Base-by-base conservation (phyloP, 2,329 filamentous ascomycete genomes). In the Trichophyton rubrum region DNA sequence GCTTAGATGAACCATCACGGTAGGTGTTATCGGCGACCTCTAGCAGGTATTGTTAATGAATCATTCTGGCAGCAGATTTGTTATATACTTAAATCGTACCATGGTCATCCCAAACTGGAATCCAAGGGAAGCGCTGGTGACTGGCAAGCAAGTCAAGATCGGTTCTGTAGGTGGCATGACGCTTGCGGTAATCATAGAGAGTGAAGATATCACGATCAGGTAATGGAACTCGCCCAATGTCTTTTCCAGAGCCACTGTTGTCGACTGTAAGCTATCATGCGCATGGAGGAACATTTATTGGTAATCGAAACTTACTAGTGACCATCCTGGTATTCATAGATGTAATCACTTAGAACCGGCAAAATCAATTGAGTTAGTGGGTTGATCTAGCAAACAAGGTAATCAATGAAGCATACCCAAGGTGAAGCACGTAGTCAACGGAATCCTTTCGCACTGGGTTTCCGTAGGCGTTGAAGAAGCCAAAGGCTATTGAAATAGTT, bases 21-120 rank as follows among this genome's bases (percentile, higher is more conserved):
- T 83, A 88, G 2, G 79, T 81, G 66, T 89, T 88, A 68, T 88
- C 79, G 3, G 82, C 79, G 24, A 87, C 80, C 71, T 84, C 78
- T 77, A 62, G 30, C 58, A 47, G 58, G 58, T 27, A 47, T 62
- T 60, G 62, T 53, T 57, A 38, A 22, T 13, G n/a, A 35, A 3
- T 33, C 5, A 41, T 13, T 27, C 58, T 2, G 9, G 15, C 13
- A 27, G 20, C 13, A 6, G 1, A 24, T 24, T 15, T 22, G 1
- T 27, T 15, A 15, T 3, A 35, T 38, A 38, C 7, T 15, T 30
- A 15, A 27, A 27, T 4, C 45, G 62, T 66, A 69, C 68, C 81
- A 64, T 85, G 82, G 64, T 85, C 82, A 67, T 86, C 84, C 82
- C 82, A 86, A 1, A 83, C 80, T 5, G 82, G 75, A 64, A 86